Base-by-base conservation (phyloP, 129 eudicot genomes). In the Saussurea involucrata region DNA sequence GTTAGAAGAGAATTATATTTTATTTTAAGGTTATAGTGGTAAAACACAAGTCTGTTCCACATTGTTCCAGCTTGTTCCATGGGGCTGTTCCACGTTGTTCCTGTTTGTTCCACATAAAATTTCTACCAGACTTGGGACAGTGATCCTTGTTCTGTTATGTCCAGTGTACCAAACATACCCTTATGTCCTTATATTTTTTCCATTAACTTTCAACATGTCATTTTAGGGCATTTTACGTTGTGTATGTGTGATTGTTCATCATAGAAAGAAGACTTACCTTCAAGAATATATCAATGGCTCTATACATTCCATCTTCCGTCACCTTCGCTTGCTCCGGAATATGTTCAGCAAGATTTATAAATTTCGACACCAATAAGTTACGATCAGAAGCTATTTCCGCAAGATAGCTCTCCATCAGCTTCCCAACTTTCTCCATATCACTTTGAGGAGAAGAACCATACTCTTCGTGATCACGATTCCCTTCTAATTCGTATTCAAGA, bases 231-330 rank as follows among this genome's bases (percentile, higher is more conserved):
- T 27, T 27, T 27, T 27, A 27, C 29, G 3, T 27, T 40, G 5
- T 58, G 67, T 74, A 13, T 71, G 57, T 70, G 68, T 24, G 22
- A 63, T 60, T 69, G 22, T 66, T 49, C 22, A 77, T 53, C 15
- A 25, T 66, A 37, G 63, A 22, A 66, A 17, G 13, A 70, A 68
- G 42, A 33, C 72, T 28, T 42, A 92, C 98, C 92, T 95, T 92
- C 76, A 95, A 76, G 88, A 80, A 92, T 60, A 95, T 92, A 74
- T 95, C 99, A 31, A 92, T 90, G 75, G 97, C 96, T 81, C 97
- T 81, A 69, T 95, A 95, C 91, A 85, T 90, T n/a, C 97, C 97
- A 79, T 95, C 99, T 72, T 92, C 97, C 9, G 95, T 85, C 29
- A 79, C 72, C 83, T 91, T 84, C 12, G 97, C 78, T 76, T 88